Evolutionary conservation across 2,329 filamentous ascomycete species (phyloP).

Genomic region (Phyllosticta citriasiana): DNA sequence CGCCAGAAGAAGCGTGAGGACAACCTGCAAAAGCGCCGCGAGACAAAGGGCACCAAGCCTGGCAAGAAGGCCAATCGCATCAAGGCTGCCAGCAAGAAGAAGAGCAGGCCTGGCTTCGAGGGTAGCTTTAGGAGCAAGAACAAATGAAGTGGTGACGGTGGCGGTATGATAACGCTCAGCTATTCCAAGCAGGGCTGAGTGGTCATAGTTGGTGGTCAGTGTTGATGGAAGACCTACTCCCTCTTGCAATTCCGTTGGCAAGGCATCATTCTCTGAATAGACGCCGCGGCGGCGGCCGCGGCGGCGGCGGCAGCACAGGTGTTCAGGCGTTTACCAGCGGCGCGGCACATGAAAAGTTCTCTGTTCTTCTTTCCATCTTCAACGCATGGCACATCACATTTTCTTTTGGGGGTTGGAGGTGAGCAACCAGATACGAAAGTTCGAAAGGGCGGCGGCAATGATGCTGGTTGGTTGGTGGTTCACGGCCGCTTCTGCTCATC

Average conservation of each 20-base stretch:
- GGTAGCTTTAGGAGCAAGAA: conserved; percentile 52
- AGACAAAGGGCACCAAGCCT: conserved; percentile 67
- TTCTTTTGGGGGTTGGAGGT: too few relatives aligned
- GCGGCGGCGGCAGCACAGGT: background rate
- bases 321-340: background rate
- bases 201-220: background rate
- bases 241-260: background rate
- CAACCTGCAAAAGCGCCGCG: conserved; percentile 59
- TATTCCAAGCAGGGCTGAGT: too few relatives aligned
- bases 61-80: conserved; percentile 41
- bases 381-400: too few relatives aligned
- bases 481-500: too few relatives aligned
- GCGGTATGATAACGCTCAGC: too few relatives aligned
- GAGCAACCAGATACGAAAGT: too few relatives aligned
- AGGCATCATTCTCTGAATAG: background rate
- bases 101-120: conserved; percentile 48
- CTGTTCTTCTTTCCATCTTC: background rate
- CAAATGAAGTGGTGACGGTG: background rate
- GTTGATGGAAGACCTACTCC: background rate
- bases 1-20: conserved; percentile 41
- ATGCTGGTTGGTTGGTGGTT: too few relatives aligned
- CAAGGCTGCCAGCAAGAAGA: conserved; percentile 26
- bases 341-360: background rate
- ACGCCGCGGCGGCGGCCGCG: background rate
- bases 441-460: too few relatives aligned